Evolutionary conservation across 331 rosid genomes (phyloP), one percentile per base, ranked within the genome.

Genomic region (Pyrus hybrid): DNA sequence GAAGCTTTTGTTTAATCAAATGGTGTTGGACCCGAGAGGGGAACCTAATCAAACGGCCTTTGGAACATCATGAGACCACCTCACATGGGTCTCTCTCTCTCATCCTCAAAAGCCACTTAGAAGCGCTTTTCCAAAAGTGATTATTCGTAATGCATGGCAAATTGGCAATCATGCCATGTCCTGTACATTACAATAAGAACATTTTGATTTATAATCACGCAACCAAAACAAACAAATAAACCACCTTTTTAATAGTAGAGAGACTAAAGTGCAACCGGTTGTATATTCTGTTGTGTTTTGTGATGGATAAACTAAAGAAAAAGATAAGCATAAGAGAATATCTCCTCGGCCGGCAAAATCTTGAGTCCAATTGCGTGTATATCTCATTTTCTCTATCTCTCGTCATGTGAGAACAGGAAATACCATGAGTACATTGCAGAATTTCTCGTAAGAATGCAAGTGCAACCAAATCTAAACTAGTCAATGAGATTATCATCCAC

Each of bases 91-190:
- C 89, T 76, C 88, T 49, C 88, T 49, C 54, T 47, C 8, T 16
- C n/a, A 1, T 47, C 57, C 87, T 83, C 64, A 37, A 78, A 87
- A 84, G 85, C 88, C 87, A 86, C 81, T 76, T 68, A 49, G 61
- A 71, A 73, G 35, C 81, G 41, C 84, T 84, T 65, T 79, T 65
- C 49, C 16, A 81, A 81, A 64, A 87, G 63, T 77, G 82, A 80
- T 79, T 67, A 76, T 79, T 25, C 67, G 70, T 79, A 76, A 80
- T 67, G 87, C 80, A 75, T 63, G 78, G 86, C 80, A 85, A 90
- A 86, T 81, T 68, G 76, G 86, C 80, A 85, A 90, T 90, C 82
- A 90, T 90, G 80, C 75, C 82, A 73, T 83, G 83, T 79, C 88
- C 26, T 49, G n/a, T 33, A 62, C 43, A 45, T 82, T 80, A 71